These are phyloP conservation scores for Helicocarpus griseus DNA, from an alignment of 2,329 filamentous ascomycete genomes.

Conservation along the genomic window DNA sequence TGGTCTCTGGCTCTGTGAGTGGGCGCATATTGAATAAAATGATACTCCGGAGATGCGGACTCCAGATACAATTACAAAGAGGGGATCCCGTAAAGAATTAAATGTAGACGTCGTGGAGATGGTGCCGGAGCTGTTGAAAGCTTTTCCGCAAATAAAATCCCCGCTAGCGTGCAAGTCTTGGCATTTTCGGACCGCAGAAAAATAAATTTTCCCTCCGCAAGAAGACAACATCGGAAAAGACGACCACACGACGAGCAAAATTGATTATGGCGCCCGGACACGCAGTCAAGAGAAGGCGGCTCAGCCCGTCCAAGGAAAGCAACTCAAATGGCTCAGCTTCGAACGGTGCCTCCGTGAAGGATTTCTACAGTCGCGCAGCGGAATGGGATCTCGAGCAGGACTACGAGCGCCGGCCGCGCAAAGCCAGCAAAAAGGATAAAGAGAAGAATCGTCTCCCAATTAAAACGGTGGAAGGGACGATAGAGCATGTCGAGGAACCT, in stretches of 20 bases:
- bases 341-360: conserved; percentile 25
- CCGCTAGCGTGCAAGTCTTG: conserved; percentile 20
- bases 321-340: conserved; percentile 13
- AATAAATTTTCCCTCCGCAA: neutral
- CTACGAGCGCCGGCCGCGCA: conserved; percentile 73
- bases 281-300: conserved; percentile 40
- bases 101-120: neutral
- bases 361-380: conserved; percentile 64
- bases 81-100: neutral
- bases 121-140: conserved; percentile 2
- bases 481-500: conserved; percentile 51
- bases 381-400: conserved; percentile 88
- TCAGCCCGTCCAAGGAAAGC: conserved; percentile 39
- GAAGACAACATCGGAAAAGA: neutral
- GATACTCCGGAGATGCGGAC: neutral
- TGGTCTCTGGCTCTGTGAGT: conserved; percentile 56
- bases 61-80: neutral
- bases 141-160: conserved; percentile 18
- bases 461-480: conserved; percentile 67
- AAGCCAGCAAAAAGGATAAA: conserved; percentile 62
- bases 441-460: conserved; percentile 73
- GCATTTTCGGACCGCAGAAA: conserved; percentile 12
- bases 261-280: conserved; percentile 37
- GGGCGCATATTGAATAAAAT: conserved; percentile 54
- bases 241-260: neutral